These are phyloP conservation scores for Rhodotorula sp. DNA, from an alignment of 1,284 basidiomycete genomes.

Conservation along the genomic window DNA sequence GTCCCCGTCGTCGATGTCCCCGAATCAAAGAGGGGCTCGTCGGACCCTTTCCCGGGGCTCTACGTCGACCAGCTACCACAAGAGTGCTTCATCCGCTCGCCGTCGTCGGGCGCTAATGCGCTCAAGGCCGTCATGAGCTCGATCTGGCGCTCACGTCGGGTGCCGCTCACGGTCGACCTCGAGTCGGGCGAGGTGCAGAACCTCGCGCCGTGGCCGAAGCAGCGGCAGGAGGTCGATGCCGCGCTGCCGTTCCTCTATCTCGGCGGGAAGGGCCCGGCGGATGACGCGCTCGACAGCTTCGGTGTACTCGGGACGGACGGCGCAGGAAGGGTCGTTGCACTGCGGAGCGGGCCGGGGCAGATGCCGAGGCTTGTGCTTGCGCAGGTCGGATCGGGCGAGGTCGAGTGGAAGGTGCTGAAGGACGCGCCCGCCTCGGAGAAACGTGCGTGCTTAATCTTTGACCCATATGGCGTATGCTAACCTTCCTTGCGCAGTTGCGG, in stretches of 20 bases:
- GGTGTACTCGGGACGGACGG: constrained; percentile 61
- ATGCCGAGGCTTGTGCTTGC: constrained; percentile 12
- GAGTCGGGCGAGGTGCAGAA: constrained; percentile 43
- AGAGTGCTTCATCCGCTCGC: constrained; percentile 55
- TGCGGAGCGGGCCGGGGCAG: constrained; percentile 56
- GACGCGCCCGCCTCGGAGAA: not conserved
- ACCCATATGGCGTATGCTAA: not conserved
- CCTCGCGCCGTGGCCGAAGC: constrained; percentile 32
- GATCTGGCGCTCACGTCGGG: constrained; percentile 59
- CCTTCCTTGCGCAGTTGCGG: constrained; percentile 4
- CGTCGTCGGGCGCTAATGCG: not conserved
- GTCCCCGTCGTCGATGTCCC: constrained; percentile 52
- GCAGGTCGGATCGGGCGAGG: not conserved
- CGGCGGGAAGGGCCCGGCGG: constrained; percentile 41
- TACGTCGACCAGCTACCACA: constrained; percentile 60
- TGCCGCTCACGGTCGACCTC: constrained; percentile 56
- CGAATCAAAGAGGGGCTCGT: constrained; percentile 45
- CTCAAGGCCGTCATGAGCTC: constrained; percentile 56
- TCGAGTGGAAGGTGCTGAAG: constrained; percentile 20
- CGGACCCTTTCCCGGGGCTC: constrained; percentile 63
- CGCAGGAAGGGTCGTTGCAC: constrained; percentile 55
- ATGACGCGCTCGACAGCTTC: constrained; percentile 56
- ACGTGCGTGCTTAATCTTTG: not conserved
- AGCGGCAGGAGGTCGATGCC: not conserved
- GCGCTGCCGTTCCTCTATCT: constrained; percentile 24